These are phyloP conservation scores for Syzygium malaccense DNA, from an alignment of 441 rosid species.

Conservation along the genomic window DNA sequence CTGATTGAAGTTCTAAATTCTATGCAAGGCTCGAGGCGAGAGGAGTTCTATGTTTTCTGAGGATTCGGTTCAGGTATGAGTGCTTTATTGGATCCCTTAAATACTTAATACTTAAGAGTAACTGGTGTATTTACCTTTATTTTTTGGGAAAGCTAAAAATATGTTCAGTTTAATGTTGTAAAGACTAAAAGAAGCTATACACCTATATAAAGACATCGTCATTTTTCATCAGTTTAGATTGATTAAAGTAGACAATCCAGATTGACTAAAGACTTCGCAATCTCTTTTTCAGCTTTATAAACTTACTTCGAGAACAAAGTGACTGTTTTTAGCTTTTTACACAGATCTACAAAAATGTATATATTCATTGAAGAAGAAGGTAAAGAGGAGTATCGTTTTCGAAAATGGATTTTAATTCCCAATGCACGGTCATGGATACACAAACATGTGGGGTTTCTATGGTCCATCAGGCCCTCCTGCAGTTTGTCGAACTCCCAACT, in stretches of 20 bases:
- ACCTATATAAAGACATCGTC: background rate
- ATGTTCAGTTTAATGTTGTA: background rate
- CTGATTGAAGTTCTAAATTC: background rate
- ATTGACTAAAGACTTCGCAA: conserved; percentile 9
- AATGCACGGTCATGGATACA: background rate
- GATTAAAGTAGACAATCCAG: background rate
- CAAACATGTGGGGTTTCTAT: background rate
- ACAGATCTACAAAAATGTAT: background rate
- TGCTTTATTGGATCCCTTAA: conserved; percentile 34
- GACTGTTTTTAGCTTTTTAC: background rate
- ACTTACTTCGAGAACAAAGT: conserved; percentile 1
- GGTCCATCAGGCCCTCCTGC: background rate
- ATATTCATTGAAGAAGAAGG: background rate
- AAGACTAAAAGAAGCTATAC: background rate
- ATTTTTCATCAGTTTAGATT: background rate
- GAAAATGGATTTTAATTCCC: background rate
- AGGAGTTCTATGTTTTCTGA: background rate
- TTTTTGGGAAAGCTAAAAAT: background rate
- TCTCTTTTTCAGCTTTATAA: conserved; percentile 28
- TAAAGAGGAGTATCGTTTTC: background rate
- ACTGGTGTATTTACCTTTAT: background rate
- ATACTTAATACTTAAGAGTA: background rate
- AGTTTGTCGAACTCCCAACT: background rate
- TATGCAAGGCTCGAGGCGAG: background rate
- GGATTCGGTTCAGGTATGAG: conserved; percentile 50